phyloP scores from a whole-genome alignment of 805 yeast species.

The Lachancea sp. region DNA sequence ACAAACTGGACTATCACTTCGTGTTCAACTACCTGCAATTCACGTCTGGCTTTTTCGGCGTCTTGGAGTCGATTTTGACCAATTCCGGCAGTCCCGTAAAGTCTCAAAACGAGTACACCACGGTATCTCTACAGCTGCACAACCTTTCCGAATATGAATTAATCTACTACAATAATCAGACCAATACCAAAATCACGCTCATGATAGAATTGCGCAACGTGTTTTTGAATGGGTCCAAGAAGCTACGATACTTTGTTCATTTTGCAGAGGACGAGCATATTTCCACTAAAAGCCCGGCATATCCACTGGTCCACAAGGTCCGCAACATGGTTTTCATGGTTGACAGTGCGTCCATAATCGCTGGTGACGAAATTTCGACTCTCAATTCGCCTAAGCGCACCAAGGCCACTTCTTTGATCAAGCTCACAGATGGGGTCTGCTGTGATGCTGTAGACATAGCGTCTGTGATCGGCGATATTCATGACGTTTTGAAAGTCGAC shows the following conservation, averaged over 20 bases:
- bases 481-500: constrained; percentile 16
- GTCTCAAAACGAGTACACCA: constrained; percentile 11
- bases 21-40: constrained; percentile 32
- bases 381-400: constrained; percentile 7
- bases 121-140: constrained; percentile 25
- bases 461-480: constrained; percentile 23
- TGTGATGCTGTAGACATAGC: constrained; percentile 29
- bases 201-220: constrained; percentile 27
- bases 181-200: constrained; percentile 24
- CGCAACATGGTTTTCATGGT: constrained; percentile 27
- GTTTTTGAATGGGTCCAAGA: constrained; percentile 22
- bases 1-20: constrained; percentile 28
- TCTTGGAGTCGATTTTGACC: constrained; percentile 1
- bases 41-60: constrained; percentile 17
- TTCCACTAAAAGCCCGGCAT: constrained; percentile 23
- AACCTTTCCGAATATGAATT: constrained; percentile 28
- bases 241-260: constrained; percentile 26
- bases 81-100: background rate
- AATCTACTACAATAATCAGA: constrained; percentile 22
- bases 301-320: constrained; percentile 27
- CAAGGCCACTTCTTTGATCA: constrained; percentile 16
- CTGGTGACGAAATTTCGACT: constrained; percentile 3
- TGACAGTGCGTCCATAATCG: constrained; percentile 10
- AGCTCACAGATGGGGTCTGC: constrained; percentile 26
- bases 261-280: constrained; percentile 29